Conservation (phyloP, 73 alveolate species). For the Stentor coeruleus region DNA sequence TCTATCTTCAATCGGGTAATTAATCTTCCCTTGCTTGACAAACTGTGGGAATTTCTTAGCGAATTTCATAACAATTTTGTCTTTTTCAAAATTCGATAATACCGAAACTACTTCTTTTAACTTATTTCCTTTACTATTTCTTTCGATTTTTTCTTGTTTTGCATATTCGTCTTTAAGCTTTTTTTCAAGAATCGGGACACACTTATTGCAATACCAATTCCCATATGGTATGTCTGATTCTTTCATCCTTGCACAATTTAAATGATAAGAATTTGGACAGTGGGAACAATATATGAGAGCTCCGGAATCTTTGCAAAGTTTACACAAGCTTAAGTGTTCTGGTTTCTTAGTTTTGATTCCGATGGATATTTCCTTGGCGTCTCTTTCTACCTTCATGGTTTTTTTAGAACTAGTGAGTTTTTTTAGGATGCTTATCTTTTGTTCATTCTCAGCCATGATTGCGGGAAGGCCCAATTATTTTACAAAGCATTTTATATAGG, state of each 20-base stretch:
- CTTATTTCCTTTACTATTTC: background rate
- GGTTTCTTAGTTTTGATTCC: too few relatives aligned
- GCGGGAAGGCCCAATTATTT: too few relatives aligned
- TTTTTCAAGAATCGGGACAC: conserved; percentile 33
- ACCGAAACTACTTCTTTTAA: background rate
- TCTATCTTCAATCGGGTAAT: background rate
- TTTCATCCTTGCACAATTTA: conserved; percentile 57
- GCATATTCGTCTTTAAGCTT: conserved; percentile 12
- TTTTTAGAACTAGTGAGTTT: too few relatives aligned
- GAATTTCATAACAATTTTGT: conserved; percentile 23
- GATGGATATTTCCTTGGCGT: too few relatives aligned
- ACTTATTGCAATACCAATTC: conserved; percentile 72
- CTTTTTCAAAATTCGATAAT: conserved; percentile 35
- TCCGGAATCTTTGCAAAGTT: conserved; percentile 1
- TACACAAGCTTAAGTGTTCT: too few relatives aligned
- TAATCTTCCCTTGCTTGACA: conserved; percentile 35
- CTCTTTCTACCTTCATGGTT: too few relatives aligned
- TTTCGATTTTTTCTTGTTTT: background rate
- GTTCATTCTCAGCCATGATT: too few relatives aligned
- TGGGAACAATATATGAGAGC: background rate
- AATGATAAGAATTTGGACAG: conserved; percentile 78
- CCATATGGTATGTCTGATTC: conserved; percentile 72
- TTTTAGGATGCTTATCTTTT: too few relatives aligned
- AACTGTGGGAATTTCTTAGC: conserved; percentile 26
- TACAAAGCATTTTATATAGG: too few relatives aligned